A percentile compares a stretch with the other conserved stretches of the same genome.
Evolutionary conservation across 2,329 filamentous ascomycete genomes (phyloP).

Genomic region (Pestalotiopsis sp.): DNA sequence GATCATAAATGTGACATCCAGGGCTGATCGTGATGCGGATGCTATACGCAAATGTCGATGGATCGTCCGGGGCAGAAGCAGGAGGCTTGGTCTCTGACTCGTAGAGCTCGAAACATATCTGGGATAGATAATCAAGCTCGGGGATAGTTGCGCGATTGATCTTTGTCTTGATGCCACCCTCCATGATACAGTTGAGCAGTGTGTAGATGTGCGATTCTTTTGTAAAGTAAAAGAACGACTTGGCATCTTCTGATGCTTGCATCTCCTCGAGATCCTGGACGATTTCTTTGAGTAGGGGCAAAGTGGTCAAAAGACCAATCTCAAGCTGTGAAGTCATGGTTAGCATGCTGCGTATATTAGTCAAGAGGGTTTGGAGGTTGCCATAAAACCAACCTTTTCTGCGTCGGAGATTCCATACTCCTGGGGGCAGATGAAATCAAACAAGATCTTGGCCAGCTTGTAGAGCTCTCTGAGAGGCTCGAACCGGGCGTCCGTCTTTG

Average conservation of each 20-base stretch:
- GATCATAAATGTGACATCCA: slow-evolving; percentile 95
- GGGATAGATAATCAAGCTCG: slow-evolving; percentile 94
- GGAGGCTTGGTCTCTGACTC: slow-evolving; percentile 79
- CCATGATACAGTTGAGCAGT: slow-evolving; percentile 93
- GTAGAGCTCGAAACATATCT: slow-evolving; percentile 98
- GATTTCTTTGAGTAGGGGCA: slow-evolving; percentile 94
- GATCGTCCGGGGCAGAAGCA: slow-evolving; percentile 51
- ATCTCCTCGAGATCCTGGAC: slow-evolving; percentile 93
- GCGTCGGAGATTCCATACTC: slow-evolving; percentile 96
- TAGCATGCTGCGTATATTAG: slow-evolving; percentile 15
- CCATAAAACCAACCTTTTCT: slow-evolving; percentile 64
- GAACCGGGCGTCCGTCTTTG: slow-evolving; percentile 82
- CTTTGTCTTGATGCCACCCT: slow-evolving; percentile 95
- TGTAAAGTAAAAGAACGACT: slow-evolving; percentile 98
- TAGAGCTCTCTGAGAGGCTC: slow-evolving; percentile 92
- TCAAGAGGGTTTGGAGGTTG: not conserved
- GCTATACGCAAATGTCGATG: slow-evolving; percentile 85
- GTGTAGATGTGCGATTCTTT: slow-evolving; percentile 99
- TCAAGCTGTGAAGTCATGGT: slow-evolving; percentile 61
- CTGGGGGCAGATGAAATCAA: slow-evolving; percentile 97
- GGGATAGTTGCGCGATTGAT: slow-evolving; percentile 94
- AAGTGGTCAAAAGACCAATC: slow-evolving; percentile 90
- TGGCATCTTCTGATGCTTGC: slow-evolving; percentile 90
- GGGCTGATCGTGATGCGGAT: slow-evolving; percentile 96
- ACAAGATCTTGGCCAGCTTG: slow-evolving; percentile 89